Conservation (phyloP, 1,284 basidiomycete species). For the Apiotrichum gracile region DNA sequence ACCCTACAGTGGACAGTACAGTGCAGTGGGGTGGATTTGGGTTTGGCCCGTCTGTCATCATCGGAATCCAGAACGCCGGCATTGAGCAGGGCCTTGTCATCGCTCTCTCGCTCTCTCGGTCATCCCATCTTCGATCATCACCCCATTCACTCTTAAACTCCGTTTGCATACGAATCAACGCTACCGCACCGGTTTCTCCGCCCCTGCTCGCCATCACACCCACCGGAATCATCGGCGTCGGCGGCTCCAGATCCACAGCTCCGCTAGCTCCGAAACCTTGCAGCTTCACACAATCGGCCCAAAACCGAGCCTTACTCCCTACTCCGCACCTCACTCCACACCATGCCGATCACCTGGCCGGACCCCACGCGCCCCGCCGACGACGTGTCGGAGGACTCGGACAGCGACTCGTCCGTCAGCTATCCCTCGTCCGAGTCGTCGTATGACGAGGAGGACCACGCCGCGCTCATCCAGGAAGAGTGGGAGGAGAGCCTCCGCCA, state of each 20-base stretch:
- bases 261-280: background rate
- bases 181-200: no score
- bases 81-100: no score
- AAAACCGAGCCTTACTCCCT: background rate
- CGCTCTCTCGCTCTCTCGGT: no score
- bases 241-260: no score
- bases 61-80: no score
- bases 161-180: no score
- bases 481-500: constrained; percentile 86
- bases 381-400: constrained; percentile 12
- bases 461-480: constrained; percentile 70
- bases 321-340: background rate
- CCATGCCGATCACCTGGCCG: constrained; percentile 37
- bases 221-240: no score
- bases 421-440: constrained; percentile 51
- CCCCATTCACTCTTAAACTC: no score
- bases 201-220: background rate
- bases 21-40: no score
- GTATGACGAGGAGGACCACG: constrained; percentile 60
- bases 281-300: background rate
- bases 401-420: constrained; percentile 47
- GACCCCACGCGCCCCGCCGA: constrained; percentile 3
- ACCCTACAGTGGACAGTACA: no score
- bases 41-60: no score
- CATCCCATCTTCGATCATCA: no score